Evolutionary conservation across 1,284 basidiomycete species (phyloP), one percentile per base, ranked within the genome.

Genomic region (Phaffia rhodozyma): DNA sequence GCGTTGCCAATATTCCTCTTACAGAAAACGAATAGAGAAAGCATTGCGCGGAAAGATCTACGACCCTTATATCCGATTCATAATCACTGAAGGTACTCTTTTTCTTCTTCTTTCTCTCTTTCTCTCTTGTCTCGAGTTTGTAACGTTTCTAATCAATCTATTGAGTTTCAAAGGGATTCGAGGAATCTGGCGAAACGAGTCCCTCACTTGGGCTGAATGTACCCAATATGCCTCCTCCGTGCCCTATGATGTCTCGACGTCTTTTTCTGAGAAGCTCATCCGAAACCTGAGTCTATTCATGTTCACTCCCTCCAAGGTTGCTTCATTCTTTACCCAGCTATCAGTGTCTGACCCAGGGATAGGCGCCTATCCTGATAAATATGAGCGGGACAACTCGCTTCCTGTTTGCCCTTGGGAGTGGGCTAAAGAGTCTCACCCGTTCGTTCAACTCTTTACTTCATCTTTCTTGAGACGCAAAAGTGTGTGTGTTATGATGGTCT

Each of bases 31-130:
- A 55, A 81, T 94, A 68, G 91, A 94, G 74, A 75, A 74, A 47
- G 77, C 84, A n/a, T 80, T 94, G 13, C 82, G 82, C 23, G 88
- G 85, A 20, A 82, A 87, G 5, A 88, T 89, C 70, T 94, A 93
- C 73, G 91, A 94, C 75, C 82, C 89, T 0, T 92, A 88, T 75
- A 80, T 94, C 63, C 85, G 91, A 32, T 89, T 85, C 67, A 83
- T 94, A 68, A 82, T 92, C 71, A 84, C 82, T 79, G 89, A 96
- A 71, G 59, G 59, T 61, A 50, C 51, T 32, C 54, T 48, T 21
- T 47, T 27, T 29, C 34, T 23, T 29, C 23, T n/a, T 60, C 29
- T 43, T 6, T 48, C 21, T 29, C 47, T 30, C 29, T 30, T 3
- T 60, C 21, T 34, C 48, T 30, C 47, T 27, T 30, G 25, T 29